A percentile compares a stretch with the other conserved stretches of the same genome.
phyloP scores from a whole-genome alignment of 495 filamentous ascomycete species.

The Tuber brumale region DNA sequence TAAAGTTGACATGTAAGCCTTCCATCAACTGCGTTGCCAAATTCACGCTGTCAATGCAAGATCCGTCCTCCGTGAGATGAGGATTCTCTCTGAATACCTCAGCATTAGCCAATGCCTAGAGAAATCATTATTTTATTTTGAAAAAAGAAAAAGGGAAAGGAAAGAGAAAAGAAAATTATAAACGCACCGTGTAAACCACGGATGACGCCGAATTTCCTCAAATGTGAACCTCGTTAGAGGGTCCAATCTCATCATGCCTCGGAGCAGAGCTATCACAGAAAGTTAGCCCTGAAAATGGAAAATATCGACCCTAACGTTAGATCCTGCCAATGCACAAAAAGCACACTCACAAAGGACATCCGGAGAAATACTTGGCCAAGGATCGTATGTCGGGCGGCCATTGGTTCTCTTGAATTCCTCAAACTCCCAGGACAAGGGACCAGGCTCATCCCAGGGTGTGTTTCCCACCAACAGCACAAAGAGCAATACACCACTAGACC shows the following conservation, averaged over 20 bases:
- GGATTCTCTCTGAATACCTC: slow-evolving; percentile 55
- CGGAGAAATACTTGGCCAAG: slow-evolving; percentile 74
- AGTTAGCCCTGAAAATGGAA: neutral
- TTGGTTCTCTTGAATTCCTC: slow-evolving; percentile 74
- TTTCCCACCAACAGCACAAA: slow-evolving; percentile 95
- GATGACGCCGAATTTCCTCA: slow-evolving; percentile 81
- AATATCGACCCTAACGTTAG: neutral
- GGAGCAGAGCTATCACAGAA: slow-evolving; percentile 54
- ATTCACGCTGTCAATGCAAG: slow-evolving; percentile 68
- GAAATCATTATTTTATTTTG: slow-evolving; percentile 11
- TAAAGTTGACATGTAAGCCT: slow-evolving; percentile 85
- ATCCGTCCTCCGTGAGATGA: slow-evolving; percentile 65
- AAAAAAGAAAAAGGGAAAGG: no score
- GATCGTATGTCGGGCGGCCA: slow-evolving; percentile 70
- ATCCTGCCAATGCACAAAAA: slow-evolving; percentile 1
- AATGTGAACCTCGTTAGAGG: slow-evolving; percentile 71
- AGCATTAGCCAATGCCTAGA: neutral
- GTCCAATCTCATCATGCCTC: slow-evolving; percentile 88
- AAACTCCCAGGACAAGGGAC: slow-evolving; percentile 69
- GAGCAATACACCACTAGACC: slow-evolving; percentile 93
- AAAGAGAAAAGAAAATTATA: neutral
- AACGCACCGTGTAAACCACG: slow-evolving; percentile 68
- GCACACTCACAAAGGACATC: slow-evolving; percentile 55
- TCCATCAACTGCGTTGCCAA: slow-evolving; percentile 91
- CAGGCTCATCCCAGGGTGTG: slow-evolving; percentile 95